These are phyloP conservation scores for Ceratobasidium sp. DNA, from an alignment of 1,284 basidiomycete genomes.

Conservation along the genomic window DNA sequence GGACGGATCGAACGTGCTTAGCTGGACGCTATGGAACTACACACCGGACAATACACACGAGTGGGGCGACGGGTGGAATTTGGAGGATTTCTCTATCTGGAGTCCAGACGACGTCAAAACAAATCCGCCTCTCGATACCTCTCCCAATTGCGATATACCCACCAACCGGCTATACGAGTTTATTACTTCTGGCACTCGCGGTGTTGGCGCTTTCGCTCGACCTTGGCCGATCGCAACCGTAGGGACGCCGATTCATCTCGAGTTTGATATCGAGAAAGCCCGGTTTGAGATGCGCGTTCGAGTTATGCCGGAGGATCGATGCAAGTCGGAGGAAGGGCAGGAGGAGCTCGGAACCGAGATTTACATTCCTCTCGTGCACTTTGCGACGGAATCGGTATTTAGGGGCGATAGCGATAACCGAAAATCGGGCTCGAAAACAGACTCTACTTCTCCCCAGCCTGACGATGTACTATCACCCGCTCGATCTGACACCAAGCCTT, in stretches of 20 bases:
- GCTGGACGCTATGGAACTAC: constrained; percentile 95
- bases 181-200: constrained; percentile 78
- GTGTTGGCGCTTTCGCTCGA: too few species aligned
- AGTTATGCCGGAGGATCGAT: constrained; percentile 69
- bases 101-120: constrained; percentile 75
- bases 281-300: constrained; percentile 75
- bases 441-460: too few species aligned
- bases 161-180: constrained; percentile 69
- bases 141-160: not conserved
- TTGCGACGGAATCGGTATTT: constrained; percentile 63
- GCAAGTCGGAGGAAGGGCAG: constrained; percentile 44
- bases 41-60: constrained; percentile 81
- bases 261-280: constrained; percentile 83
- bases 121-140: constrained; percentile 48
- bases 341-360: constrained; percentile 74
- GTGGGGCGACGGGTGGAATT: constrained; percentile 97
- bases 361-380: constrained; percentile 69
- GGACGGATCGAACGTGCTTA: constrained; percentile 87
- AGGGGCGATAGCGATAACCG: too few species aligned
- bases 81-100: constrained; percentile 95
- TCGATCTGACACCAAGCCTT: too few species aligned
- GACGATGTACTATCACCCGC: too few species aligned
- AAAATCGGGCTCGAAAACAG: too few species aligned
- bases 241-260: constrained; percentile 74
- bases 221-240: constrained; percentile 68